These are phyloP conservation scores for Scedosporium dehoogii DNA, from an alignment of 2,329 filamentous ascomycete genomes.

Conservation along the genomic window DNA sequence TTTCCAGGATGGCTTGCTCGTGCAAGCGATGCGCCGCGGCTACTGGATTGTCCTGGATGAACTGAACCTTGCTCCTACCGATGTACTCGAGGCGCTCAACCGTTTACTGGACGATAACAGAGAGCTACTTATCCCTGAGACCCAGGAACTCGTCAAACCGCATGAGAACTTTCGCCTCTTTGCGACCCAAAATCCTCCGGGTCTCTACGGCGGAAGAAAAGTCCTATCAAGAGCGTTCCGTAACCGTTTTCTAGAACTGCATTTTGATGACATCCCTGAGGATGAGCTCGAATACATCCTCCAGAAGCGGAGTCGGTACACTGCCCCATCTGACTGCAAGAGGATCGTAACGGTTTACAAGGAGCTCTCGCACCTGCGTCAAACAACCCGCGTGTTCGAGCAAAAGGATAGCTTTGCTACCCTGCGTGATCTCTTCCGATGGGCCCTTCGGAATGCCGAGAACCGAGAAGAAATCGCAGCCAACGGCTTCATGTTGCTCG, in stretches of 20 bases:
- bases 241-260: constrained; percentile 91
- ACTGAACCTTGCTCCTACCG: constrained; percentile 89
- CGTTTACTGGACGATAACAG: constrained; percentile 92
- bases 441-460: constrained; percentile 79
- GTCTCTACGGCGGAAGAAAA: constrained; percentile 90
- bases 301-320: constrained; percentile 73
- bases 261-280: constrained; percentile 97
- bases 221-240: constrained; percentile 88
- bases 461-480: constrained; percentile 79
- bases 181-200: constrained; percentile 93
- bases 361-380: constrained; percentile 79
- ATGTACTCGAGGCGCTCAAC: constrained; percentile 94
- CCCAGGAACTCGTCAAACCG: constrained; percentile 84
- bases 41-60: constrained; percentile 99
- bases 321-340: constrained; percentile 82
- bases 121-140: constrained; percentile 91
- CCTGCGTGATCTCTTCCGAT: constrained; percentile 87
- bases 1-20: constrained; percentile 89
- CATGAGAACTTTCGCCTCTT: constrained; percentile 97
- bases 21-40: constrained; percentile 83
- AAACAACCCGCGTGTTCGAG: constrained; percentile 87
- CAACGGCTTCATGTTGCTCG: constrained; percentile 94
- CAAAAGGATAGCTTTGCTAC: constrained; percentile 97
- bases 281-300: constrained; percentile 87
- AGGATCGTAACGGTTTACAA: constrained; percentile 91